Evolutionary conservation across 768 basidiomycete genomes (phyloP).

Genomic region (Suillus paluster): DNA sequence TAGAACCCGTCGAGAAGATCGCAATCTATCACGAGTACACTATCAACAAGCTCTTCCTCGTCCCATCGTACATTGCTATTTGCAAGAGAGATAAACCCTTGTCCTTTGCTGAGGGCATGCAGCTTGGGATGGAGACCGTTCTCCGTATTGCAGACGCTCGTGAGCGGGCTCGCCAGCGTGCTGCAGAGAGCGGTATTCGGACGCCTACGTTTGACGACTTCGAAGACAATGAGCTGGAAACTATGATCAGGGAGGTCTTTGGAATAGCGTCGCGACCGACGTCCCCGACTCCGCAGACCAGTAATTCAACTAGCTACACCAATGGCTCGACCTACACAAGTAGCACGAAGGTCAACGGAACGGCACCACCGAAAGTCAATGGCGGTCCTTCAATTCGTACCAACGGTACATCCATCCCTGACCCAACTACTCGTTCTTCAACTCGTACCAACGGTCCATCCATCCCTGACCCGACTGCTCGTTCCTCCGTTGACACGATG

Average conservation of each 20-base stretch:
- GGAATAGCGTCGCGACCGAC: slow-evolving; percentile 29
- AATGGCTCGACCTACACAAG: slow-evolving; percentile 15
- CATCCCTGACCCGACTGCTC: slow-evolving; percentile 26
- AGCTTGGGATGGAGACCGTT: slow-evolving; percentile 45
- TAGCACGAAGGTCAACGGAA: not conserved
- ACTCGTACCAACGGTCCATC: slow-evolving; percentile 36
- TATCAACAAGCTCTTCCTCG: slow-evolving; percentile 38
- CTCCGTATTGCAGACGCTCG: slow-evolving; percentile 43
- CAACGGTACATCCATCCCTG: slow-evolving; percentile 36
- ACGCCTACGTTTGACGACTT: slow-evolving; percentile 37
- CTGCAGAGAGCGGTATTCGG: slow-evolving; percentile 36
- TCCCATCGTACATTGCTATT: slow-evolving; percentile 40
- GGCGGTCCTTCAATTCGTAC: slow-evolving; percentile 23
- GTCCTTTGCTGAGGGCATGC: slow-evolving; percentile 42
- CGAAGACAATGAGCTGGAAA: slow-evolving; percentile 31
- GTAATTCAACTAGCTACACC: slow-evolving; percentile 10
- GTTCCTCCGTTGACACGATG: slow-evolving; percentile 27
- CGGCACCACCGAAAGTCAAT: slow-evolving; percentile 19
- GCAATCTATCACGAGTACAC: slow-evolving; percentile 41
- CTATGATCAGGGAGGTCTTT: slow-evolving; percentile 33
- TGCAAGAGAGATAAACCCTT: slow-evolving; percentile 42
- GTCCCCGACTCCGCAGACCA: slow-evolving; percentile 22
- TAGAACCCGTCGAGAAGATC: slow-evolving; percentile 43
- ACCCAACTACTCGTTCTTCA: slow-evolving; percentile 16
- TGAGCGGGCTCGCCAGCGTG: slow-evolving; percentile 42